phyloP scores from a whole-genome alignment of 2,329 filamentous ascomycete genomes.

The Arthrinium phaeospermum region DNA sequence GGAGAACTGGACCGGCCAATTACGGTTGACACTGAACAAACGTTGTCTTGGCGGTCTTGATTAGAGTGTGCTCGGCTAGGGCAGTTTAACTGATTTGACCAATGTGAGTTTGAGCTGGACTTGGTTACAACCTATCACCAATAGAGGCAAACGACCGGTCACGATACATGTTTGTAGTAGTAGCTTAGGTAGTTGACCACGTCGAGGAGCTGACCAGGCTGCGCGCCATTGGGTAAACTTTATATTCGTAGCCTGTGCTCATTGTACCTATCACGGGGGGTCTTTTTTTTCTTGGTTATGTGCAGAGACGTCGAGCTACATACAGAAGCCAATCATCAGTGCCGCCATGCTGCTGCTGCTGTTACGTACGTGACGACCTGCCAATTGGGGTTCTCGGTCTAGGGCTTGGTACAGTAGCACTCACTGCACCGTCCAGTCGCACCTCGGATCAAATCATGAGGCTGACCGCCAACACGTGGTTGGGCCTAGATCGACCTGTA shows the following conservation, averaged over 20 bases:
- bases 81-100: not conserved
- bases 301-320: not conserved
- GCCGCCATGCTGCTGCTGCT: not conserved
- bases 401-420: not conserved
- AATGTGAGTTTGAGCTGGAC: not conserved
- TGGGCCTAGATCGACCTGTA: not conserved
- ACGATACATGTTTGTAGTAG: not conserved
- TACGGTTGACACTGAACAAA: not conserved
- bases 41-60: slow-evolving; percentile 14
- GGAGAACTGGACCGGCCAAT: not conserved
- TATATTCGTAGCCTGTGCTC: not conserved
- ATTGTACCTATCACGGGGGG: not conserved
- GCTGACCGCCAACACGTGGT: not conserved
- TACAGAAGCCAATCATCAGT: not conserved
- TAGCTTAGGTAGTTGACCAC: not conserved
- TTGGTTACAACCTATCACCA: not conserved
- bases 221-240: not conserved
- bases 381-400: not conserved
- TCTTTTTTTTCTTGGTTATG: not conserved
- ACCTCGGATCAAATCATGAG: not conserved
- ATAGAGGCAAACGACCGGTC: not conserved
- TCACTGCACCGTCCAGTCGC: not conserved
- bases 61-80: not conserved
- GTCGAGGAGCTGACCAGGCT: not conserved
- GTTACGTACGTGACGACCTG: not conserved